Evolutionary conservation across 2,329 filamentous ascomycete genomes (phyloP).

Genomic region (Aspergillus ochraceus): DNA sequence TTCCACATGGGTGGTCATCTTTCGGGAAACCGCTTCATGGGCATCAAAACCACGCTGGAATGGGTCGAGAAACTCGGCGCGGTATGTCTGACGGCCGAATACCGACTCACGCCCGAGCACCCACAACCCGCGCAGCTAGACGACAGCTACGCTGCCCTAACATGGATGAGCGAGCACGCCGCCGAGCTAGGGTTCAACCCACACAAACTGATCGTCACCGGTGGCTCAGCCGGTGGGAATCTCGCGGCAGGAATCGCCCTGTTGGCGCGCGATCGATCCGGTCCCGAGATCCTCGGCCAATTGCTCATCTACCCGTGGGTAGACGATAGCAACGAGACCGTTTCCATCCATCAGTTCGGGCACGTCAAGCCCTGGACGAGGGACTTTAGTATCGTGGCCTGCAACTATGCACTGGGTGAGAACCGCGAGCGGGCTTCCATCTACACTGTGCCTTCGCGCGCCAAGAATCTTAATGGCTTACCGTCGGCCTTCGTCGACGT

Average conservation of each 20-base stretch:
- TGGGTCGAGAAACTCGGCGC: conserved; percentile 55
- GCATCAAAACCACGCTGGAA: conserved; percentile 57
- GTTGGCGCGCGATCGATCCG: conserved; percentile 17
- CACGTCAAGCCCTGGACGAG: conserved; percentile 6
- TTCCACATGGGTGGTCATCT: conserved; percentile 70
- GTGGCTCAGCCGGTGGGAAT: conserved; percentile 63
- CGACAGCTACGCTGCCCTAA: conserved; percentile 63
- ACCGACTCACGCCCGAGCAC: conserved; percentile 65
- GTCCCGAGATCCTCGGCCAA: conserved; percentile 17
- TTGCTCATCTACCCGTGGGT: conserved; percentile 20
- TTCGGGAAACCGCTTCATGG: conserved; percentile 62
- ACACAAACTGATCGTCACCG: conserved; percentile 57
- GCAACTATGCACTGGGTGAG: not conserved
- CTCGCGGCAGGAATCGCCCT: conserved; percentile 31
- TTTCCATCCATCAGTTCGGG: conserved; percentile 12
- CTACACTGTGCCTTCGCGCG: conserved; percentile 10
- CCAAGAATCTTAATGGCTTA: not conserved
- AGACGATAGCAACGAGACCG: conserved; percentile 12
- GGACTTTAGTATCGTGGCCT: not conserved
- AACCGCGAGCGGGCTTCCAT: conserved; percentile 23
- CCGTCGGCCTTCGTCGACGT: conserved; percentile 14
- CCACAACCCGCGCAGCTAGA: conserved; percentile 66
- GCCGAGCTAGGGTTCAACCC: conserved; percentile 60
- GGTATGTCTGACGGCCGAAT: conserved; percentile 65
- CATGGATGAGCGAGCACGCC: conserved; percentile 61